phyloP scores from a whole-genome alignment of 352 stramenopile species.

The Phytophthora uliginosa region DNA sequence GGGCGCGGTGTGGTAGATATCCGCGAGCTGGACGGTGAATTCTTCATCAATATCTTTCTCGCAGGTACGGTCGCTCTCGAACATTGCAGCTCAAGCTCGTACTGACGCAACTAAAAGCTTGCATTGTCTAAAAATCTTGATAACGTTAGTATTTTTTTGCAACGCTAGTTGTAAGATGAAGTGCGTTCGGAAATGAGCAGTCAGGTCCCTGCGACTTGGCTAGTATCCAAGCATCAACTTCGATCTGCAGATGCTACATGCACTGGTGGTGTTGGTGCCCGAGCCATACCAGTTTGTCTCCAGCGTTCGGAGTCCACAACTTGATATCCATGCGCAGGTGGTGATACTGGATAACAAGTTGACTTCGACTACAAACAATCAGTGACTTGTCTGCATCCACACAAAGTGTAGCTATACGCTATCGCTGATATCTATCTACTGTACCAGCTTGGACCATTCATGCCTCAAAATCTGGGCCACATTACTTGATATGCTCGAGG shows the following conservation, averaged over 20 bases:
- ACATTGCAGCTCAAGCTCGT: neutral
- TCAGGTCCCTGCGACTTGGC: neutral
- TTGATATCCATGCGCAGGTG: neutral
- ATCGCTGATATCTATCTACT: too few relatives aligned
- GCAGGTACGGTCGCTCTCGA: constrained; percentile 9
- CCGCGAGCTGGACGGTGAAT: constrained; percentile 29
- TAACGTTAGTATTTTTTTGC: too few relatives aligned
- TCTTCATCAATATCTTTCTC: constrained; percentile 37
- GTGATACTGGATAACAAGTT: neutral
- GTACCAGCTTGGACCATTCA: neutral
- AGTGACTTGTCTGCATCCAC: neutral
- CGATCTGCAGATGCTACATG: too few relatives aligned
- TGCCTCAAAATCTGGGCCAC: neutral
- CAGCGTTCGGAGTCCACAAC: too few relatives aligned
- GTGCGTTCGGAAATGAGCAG: too few relatives aligned
- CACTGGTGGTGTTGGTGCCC: too few relatives aligned
- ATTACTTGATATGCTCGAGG: neutral
- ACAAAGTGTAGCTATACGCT: neutral
- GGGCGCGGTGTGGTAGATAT: constrained; percentile 38
- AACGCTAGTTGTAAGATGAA: too few relatives aligned
- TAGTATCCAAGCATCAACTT: too few relatives aligned
- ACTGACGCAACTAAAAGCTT: too few relatives aligned
- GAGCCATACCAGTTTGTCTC: too few relatives aligned
- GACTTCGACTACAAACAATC: neutral
- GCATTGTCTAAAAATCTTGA: too few relatives aligned